Evolutionary conservation across 208 protist genomes (phyloP).

Genomic region (Entamoeba histolytica): DNA sequence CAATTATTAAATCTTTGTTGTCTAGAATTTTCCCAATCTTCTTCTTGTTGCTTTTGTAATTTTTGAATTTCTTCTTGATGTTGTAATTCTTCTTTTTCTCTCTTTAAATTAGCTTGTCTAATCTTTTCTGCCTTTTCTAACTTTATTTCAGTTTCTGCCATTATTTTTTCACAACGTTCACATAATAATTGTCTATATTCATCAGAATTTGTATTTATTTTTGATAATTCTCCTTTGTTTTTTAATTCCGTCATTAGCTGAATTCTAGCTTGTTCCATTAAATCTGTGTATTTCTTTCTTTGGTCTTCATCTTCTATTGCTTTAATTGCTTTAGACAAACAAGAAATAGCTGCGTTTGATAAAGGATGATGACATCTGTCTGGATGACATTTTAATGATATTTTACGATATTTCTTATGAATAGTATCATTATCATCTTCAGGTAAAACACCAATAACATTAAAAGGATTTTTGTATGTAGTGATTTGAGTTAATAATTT

Average conservation of each 20-base stretch:
- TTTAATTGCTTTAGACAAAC: background rate
- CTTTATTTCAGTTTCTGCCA: background rate
- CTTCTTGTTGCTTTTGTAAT: background rate
- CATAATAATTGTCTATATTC: background rate
- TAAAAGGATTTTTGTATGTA: background rate
- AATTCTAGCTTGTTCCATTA: background rate
- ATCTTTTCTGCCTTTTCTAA: background rate
- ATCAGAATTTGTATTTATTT: background rate
- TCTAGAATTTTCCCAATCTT: background rate
- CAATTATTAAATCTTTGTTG: background rate
- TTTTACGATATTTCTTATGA: background rate
- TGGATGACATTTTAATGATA: background rate
- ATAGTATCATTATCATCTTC: background rate
- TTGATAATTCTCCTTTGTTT: background rate
- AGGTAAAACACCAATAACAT: background rate
- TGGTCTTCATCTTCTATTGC: background rate
- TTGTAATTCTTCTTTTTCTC: background rate
- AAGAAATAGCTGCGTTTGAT: background rate
- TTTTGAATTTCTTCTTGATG: background rate
- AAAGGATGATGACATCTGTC: background rate
- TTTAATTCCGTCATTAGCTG: background rate
- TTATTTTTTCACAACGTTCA: background rate
- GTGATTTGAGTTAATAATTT: background rate
- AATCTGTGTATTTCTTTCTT: background rate
- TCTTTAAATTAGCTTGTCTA: background rate